phyloP scores from a whole-genome alignment of 2,329 filamentous ascomycete genomes.

The Colletotrichum sidae region DNA sequence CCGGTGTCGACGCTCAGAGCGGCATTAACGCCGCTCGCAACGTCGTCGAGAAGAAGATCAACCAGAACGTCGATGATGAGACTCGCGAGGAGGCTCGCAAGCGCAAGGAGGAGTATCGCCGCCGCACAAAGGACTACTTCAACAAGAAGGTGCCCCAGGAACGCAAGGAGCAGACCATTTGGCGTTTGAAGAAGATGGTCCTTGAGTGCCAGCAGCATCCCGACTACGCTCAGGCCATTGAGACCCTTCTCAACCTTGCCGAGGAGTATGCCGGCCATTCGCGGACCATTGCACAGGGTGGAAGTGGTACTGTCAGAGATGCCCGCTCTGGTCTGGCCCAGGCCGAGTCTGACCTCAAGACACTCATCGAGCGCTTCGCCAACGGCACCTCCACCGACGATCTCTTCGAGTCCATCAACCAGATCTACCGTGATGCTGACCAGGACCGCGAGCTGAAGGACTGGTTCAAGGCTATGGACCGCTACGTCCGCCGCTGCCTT shows the following conservation, averaged over 20 bases:
- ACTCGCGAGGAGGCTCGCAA: constrained; percentile 62
- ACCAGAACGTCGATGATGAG: constrained; percentile 75
- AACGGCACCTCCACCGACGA: constrained; percentile 93
- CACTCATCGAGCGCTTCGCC: constrained; percentile 92
- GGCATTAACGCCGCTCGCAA: constrained; percentile 57
- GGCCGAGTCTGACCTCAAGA: constrained; percentile 86
- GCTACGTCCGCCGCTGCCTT: constrained; percentile 84
- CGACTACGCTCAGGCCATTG: constrained; percentile 92
- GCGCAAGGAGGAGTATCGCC: constrained; percentile 57
- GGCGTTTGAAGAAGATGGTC: constrained; percentile 96
- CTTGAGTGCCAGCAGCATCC: constrained; percentile 95
- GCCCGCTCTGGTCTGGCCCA: constrained; percentile 74
- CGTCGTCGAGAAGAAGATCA: constrained; percentile 65
- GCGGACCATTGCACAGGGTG: constrained; percentile 72
- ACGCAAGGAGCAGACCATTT: constrained; percentile 91
- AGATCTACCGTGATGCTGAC: constrained; percentile 89
- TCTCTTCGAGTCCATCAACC: constrained; percentile 84
- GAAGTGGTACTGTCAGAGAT: constrained; percentile 77
- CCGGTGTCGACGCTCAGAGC: constrained; percentile 63
- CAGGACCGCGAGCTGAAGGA: constrained; percentile 85
- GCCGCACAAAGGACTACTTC: constrained; percentile 77
- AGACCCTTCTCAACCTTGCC: constrained; percentile 84
- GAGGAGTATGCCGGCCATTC: constrained; percentile 87
- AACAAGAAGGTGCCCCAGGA: constrained; percentile 90
- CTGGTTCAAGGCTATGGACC: constrained; percentile 87